Base-by-base conservation (phyloP, 129 eudicot species). In the Oenanthe sinensis region DNA sequence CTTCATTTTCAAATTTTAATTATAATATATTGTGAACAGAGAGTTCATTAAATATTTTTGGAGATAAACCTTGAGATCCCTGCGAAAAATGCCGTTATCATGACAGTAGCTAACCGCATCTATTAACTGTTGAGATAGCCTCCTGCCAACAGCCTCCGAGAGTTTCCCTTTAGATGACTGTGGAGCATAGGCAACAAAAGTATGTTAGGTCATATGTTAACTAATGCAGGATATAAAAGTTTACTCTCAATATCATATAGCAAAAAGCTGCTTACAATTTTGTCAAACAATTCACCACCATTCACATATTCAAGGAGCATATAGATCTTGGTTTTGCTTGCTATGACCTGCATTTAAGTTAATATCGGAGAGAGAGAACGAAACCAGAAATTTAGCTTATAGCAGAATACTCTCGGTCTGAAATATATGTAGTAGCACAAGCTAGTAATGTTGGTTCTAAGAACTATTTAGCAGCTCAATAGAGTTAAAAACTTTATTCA, bases 281-380 rank as follows among this genome's bases (percentile, higher is more conserved):
- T 84, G 14, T 93, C 96, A 77, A 91, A 93, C 80, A 91, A 80
- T 84, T 93, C 98, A 39, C 98, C 98, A 71, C 98, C 98, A 24
- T 89, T 88, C 48, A 91, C 97, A 39, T 81, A 94, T 79, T 94
- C 97, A 63, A 94, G 94, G 84, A 94, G 89, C 98, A 94, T 94
- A 47, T 91, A 94, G 49, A 94, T 94, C 92, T 94, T 94, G 74
- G 97, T 86, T 88, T 94, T 94, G 88, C 98, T 94, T 65, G 98
- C 98, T 77, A 94, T 81, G 54, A 94, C 98, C 98, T 94, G 91
- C 50, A 74, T 79, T 48, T 79, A 22, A 42, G 28, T 71, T 26
- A 20, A 42, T 9, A 11, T 46, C 43, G 4, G 33, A 70, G 26
- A 10, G 33, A n/a, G 48, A 43, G 6, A 71, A 77, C 28, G 16